Conservation (phyloP, 306 rosid species). For the Vachellia collinsii region DNA sequence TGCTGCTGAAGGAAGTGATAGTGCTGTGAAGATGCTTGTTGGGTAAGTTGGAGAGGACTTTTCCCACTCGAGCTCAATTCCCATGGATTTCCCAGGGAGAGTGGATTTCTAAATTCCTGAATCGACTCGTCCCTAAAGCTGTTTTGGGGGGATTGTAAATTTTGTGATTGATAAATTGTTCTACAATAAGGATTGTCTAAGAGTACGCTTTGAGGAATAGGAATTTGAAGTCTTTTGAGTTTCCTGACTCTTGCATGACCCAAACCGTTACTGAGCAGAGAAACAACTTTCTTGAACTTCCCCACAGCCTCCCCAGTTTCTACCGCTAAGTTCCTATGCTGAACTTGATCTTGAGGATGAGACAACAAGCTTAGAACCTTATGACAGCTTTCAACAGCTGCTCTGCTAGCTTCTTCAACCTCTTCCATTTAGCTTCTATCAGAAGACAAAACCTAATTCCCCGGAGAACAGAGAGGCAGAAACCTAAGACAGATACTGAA, state of each 20-base stretch:
- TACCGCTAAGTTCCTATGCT: slow-evolving; percentile 58
- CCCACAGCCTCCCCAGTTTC: slow-evolving; percentile 88
- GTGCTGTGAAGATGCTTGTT: slow-evolving; percentile 58
- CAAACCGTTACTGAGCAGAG: slow-evolving; percentile 71
- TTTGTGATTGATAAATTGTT: slow-evolving; percentile 51
- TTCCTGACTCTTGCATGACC: slow-evolving; percentile 92
- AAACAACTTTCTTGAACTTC: slow-evolving; percentile 88
- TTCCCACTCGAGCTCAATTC: slow-evolving; percentile 76
- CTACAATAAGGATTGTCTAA: slow-evolving; percentile 70
- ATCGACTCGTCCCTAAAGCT: slow-evolving; percentile 54
- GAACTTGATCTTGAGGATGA: slow-evolving; percentile 73
- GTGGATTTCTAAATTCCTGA: slow-evolving; percentile 58
- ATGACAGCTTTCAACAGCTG: slow-evolving; percentile 83
- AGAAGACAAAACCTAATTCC: slow-evolving; percentile 6
- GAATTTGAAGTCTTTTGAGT: slow-evolving; percentile 52
- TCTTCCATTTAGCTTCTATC: slow-evolving; percentile 62
- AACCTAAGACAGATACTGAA: slow-evolving; percentile 32
- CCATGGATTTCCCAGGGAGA: slow-evolving; percentile 65
- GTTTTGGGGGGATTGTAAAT: slow-evolving; percentile 50
- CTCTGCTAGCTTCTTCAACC: slow-evolving; percentile 82
- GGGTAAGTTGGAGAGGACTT: slow-evolving; percentile 59
- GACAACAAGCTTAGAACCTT: slow-evolving; percentile 68
- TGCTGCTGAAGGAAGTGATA: slow-evolving; percentile 72
- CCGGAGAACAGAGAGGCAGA: slow-evolving; percentile 21
- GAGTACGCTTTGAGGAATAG: slow-evolving; percentile 65